A percentile compares a stretch with the other conserved stretches of the same genome.
These are phyloP conservation scores for Tricladium varicosporioides DNA, from an alignment of 2,329 filamentous ascomycete species.

Conservation along the genomic window DNA sequence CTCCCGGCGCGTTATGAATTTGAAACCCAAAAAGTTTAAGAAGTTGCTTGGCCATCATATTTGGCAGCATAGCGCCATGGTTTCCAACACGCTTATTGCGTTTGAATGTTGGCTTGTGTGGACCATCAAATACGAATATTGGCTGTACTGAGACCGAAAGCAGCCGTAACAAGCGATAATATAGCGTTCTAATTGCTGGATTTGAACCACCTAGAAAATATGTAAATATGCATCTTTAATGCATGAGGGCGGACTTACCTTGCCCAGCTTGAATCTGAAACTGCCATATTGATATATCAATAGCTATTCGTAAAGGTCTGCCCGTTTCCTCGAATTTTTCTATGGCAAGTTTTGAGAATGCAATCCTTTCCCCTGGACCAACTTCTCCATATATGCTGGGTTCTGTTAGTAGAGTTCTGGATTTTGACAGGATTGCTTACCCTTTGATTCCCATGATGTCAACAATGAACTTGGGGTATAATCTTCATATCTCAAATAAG, in stretches of 20 bases:
- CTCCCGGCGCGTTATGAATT: constrained; percentile 83
- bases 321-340: constrained; percentile 69
- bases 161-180: constrained; percentile 82
- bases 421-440: constrained; percentile 36
- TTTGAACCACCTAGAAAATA: constrained; percentile 70
- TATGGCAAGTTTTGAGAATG: constrained; percentile 78
- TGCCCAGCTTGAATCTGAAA: constrained; percentile 86
- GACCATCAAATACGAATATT: constrained; percentile 88
- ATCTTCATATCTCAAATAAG: neutral
- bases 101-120: constrained; percentile 82
- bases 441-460: constrained; percentile 64
- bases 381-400: constrained; percentile 86
- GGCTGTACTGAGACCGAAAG: constrained; percentile 77
- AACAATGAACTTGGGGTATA: neutral
- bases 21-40: constrained; percentile 83
- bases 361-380: constrained; percentile 73
- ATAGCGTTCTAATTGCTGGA: constrained; percentile 85
- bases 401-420: constrained; percentile 16
- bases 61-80: constrained; percentile 63
- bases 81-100: constrained; percentile 73
- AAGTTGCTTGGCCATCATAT: constrained; percentile 77
- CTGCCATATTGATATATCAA: constrained; percentile 96
- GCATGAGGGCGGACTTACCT: constrained; percentile 42
- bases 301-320: constrained; percentile 78
- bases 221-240: constrained; percentile 13